A percentile compares a stretch with the other conserved stretches of the same genome.
Evolutionary conservation across 2,329 filamentous ascomycete genomes (phyloP).

Genomic region (Diaporthe batatas): DNA sequence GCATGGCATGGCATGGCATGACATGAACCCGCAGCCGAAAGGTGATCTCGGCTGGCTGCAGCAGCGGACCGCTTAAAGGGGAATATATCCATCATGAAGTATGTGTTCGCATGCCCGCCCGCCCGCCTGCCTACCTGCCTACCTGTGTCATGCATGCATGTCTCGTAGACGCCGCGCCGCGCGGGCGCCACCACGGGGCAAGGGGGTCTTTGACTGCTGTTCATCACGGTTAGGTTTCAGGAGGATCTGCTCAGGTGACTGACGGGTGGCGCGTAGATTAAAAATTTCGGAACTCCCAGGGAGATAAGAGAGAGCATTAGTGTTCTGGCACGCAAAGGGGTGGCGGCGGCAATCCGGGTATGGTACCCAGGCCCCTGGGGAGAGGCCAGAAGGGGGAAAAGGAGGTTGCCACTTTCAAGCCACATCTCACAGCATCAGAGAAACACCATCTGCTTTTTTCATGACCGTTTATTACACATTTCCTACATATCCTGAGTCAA

Average conservation of each 20-base stretch:
- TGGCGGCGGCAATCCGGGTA: not conserved
- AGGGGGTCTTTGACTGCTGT: not conserved
- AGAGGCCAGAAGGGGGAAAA: too few species aligned
- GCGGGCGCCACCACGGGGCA: not conserved
- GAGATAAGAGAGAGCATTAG: too few species aligned
- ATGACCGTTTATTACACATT: not conserved
- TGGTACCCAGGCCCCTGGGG: not conserved
- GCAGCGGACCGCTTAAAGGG: not conserved
- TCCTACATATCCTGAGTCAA: not conserved
- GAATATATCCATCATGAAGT: too few species aligned
- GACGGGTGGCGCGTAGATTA: not conserved
- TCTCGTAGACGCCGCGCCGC: not conserved
- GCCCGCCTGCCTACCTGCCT: not conserved
- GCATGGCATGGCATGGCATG: constrained; percentile 15
- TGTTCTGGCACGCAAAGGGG: too few species aligned
- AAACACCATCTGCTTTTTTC: not conserved
- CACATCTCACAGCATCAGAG: not conserved
- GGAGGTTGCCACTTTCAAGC: not conserved
- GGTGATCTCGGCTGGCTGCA: not conserved
- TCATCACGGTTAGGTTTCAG: not conserved
- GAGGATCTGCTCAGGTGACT: not conserved
- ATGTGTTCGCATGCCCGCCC: constrained; percentile 2
- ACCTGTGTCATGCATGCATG: constrained; percentile 3
- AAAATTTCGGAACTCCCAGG: too few species aligned
- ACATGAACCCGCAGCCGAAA: not conserved